Evolutionary conservation across 78 protist species (phyloP), one percentile per base, ranked within the genome.

Genomic region (Dictyostelium capitatum): DNA sequence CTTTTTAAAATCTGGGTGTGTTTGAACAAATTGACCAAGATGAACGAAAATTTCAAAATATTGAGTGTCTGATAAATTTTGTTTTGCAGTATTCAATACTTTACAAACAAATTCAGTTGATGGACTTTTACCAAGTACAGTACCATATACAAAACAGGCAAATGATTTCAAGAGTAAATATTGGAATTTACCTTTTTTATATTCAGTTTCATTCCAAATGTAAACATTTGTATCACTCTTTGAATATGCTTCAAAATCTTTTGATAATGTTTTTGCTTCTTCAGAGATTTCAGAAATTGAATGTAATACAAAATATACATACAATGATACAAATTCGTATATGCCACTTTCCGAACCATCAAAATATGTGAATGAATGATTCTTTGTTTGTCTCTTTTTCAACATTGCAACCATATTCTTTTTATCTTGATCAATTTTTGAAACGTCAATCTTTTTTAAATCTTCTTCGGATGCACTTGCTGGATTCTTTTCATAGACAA

Each of bases 281-380:
- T 12, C 47, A 3, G 65, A 79, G 0, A 11, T 0, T 3, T 84
- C 47, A 4, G 43, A 7, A 1, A 46, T 43, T 12, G 20, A 25
- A 75, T 75, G 9, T 64, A 84, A 56, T 28, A 84, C 83, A 73
- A 80, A 84, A 51, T 74, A 74, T 2, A 59, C 78, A 43, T 56
- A 84, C 1, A 84, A 9, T 30, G 47, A 54, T 4, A 84, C 92
- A 75, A 54, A 84, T 41, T 84, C 92, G 43, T 75, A 84, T 51
- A 3, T 10, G 3, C 70, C 70, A 62, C 70, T 47, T n/a, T n/a
- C 20, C 46, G 17, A 23, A 15, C 46, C 47, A 65, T 82, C 89
- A 51, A 56, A 84, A 43, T 84, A 84, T 47, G 30, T 74, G 47
- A 84, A 84, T 20, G 41, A 17, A 32, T 79, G 47, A 28, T 72